Percentiles rank a stretch among this genome's conserved stretches.
Evolutionary conservation across 2,329 filamentous ascomycete genomes (phyloP).

Genomic region (Pseudopyrenochaeta lycopersici): DNA sequence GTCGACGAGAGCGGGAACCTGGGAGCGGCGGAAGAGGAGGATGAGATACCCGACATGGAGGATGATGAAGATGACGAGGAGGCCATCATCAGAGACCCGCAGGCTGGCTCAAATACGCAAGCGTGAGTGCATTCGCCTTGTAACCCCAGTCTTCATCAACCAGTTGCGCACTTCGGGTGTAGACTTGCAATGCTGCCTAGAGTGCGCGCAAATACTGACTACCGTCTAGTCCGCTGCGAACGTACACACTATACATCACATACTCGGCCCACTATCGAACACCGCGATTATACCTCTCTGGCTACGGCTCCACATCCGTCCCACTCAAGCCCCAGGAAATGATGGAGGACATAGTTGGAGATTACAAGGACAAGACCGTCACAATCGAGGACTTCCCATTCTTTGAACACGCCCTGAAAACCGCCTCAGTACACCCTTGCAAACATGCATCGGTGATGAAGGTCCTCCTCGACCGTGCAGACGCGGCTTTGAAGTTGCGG

Average conservation of each 20-base stretch:
- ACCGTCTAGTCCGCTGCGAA: slow-evolving; percentile 74
- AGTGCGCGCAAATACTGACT: slow-evolving; percentile 19
- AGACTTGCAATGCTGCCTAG: background rate
- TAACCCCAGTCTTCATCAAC: background rate
- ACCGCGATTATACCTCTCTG: slow-evolving; percentile 91
- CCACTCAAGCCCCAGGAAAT: slow-evolving; percentile 84
- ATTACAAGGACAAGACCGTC: slow-evolving; percentile 98
- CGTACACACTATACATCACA: slow-evolving; percentile 98
- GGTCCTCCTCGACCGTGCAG: slow-evolving; percentile 91
- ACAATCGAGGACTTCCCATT: slow-evolving; percentile 98
- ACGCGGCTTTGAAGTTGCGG: slow-evolving; percentile 88
- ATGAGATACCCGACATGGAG: slow-evolving; percentile 98
- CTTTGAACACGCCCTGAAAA: slow-evolving; percentile 90
- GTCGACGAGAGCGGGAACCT: slow-evolving; percentile 90
- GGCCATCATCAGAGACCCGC: slow-evolving; percentile 81
- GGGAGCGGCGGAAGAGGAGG: slow-evolving; percentile 73
- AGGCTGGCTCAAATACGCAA: slow-evolving; percentile 58
- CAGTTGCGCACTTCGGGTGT: background rate
- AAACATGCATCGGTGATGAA: slow-evolving; percentile 99
- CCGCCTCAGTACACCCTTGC: slow-evolving; percentile 96
- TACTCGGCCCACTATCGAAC: slow-evolving; percentile 98
- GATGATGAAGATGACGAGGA: slow-evolving; percentile 94
- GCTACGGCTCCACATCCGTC: slow-evolving; percentile 81
- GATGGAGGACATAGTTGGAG: slow-evolving; percentile 97
- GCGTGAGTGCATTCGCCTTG: slow-evolving; percentile 57